Evolutionary conservation across 1,284 basidiomycete genomes (phyloP).

Genomic region (Heterobasidion parviporum): DNA sequence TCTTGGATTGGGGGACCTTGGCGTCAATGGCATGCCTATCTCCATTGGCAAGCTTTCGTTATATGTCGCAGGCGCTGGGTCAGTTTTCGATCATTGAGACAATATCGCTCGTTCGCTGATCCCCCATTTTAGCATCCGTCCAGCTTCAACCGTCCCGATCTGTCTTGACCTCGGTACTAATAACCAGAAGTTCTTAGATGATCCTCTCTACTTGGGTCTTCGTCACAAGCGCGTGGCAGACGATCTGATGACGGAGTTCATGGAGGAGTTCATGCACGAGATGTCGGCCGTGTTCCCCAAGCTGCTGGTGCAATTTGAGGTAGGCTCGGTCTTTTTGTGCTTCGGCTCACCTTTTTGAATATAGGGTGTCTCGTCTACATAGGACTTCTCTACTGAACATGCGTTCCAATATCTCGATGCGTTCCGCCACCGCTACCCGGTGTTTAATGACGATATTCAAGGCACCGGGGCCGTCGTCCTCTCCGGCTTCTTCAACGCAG

Average conservation of each 20-base stretch:
- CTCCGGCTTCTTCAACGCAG: slow-evolving; percentile 86
- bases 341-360: slow-evolving; percentile 3
- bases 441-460: slow-evolving; percentile 58
- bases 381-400: slow-evolving; percentile 84
- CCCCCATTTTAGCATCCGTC: slow-evolving; percentile 58
- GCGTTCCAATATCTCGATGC: slow-evolving; percentile 78
- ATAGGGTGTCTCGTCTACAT: slow-evolving; percentile 1
- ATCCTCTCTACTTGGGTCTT: slow-evolving; percentile 88
- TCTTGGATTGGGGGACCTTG: slow-evolving; percentile 87
- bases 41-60: slow-evolving; percentile 89
- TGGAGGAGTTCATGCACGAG: slow-evolving; percentile 91
- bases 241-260: slow-evolving; percentile 68
- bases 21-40: slow-evolving; percentile 87
- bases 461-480: slow-evolving; percentile 91
- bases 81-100: slow-evolving; percentile 10
- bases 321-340: slow-evolving; percentile 13
- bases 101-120: background rate
- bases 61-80: slow-evolving; percentile 86
- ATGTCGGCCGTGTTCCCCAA: slow-evolving; percentile 72
- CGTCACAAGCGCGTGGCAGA: slow-evolving; percentile 63
- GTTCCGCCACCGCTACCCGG: slow-evolving; percentile 67
- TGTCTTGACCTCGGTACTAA: slow-evolving; percentile 86
- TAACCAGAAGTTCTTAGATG: slow-evolving; percentile 73
- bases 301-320: slow-evolving; percentile 87
- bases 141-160: slow-evolving; percentile 81